A percentile compares a stretch with the other conserved stretches of the same genome.
These are phyloP conservation scores for Coccomyxa sp. DNA, from an alignment of 139 green algal species.

Conservation along the genomic window DNA sequence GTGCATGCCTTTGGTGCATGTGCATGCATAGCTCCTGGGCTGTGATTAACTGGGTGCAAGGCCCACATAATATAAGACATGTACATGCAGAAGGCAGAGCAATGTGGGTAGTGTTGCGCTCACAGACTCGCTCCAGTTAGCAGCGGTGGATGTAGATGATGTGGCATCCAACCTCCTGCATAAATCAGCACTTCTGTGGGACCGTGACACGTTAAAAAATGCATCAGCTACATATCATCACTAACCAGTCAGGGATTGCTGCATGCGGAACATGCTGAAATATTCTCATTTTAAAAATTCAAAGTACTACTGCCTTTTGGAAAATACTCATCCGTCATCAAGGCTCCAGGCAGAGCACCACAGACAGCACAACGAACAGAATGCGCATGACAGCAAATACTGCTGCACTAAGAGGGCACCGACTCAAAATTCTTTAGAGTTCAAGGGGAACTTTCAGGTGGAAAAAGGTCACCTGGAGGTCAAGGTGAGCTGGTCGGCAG, in stretches of 20 bases:
- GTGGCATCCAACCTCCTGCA: too few relatives aligned
- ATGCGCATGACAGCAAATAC: not conserved
- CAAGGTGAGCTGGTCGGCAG: not conserved
- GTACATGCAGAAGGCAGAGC: not conserved
- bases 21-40: not conserved
- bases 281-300: too few relatives aligned
- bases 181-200: too few relatives aligned
- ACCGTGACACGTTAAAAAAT: too few relatives aligned
- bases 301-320: not conserved
- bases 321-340: too few relatives aligned
- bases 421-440: not conserved
- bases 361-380: not conserved
- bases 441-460: not conserved
- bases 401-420: not conserved
- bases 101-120: not conserved
- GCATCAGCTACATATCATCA: too few relatives aligned
- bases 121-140: not conserved
- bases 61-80: not conserved
- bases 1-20: not conserved
- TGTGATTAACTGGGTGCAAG: not conserved
- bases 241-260: too few relatives aligned
- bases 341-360: too few relatives aligned
- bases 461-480: not conserved
- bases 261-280: too few relatives aligned
- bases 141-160: too few relatives aligned